Percentiles rank a stretch among this genome's conserved stretches.
Conservation (phyloP, 345 rosid species). For the Eucalyptus paniculata region DNA sequence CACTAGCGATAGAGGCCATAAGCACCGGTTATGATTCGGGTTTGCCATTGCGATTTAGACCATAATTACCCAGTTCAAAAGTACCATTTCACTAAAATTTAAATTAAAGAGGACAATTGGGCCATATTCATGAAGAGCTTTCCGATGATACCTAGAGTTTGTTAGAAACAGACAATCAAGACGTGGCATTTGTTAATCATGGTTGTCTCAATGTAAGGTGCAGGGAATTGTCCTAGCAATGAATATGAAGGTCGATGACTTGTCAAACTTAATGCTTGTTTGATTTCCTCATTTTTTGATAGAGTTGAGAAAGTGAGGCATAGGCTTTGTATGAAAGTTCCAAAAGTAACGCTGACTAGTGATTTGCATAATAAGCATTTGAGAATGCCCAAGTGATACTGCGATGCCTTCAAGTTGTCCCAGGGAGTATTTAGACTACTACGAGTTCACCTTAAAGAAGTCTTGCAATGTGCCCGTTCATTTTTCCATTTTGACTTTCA, state of each 20-base stretch:
- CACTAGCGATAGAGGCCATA: fast-evolving
- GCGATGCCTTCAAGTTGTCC: not conserved
- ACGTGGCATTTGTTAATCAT: not conserved
- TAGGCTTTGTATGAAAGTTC: constrained; percentile 86
- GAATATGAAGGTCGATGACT: not conserved
- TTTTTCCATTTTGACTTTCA: not conserved
- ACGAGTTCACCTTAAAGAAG: not conserved
- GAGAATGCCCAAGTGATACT: not conserved
- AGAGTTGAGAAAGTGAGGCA: constrained; percentile 72
- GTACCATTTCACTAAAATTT: no score
- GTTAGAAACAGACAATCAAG: not conserved
- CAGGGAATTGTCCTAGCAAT: not conserved
- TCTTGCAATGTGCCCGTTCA: not conserved
- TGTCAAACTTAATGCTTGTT: not conserved
- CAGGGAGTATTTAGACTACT: not conserved
- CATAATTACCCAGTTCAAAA: not conserved
- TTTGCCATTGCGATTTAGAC: not conserved
- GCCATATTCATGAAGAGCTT: not conserved
- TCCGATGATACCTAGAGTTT: not conserved
- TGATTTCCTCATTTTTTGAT: constrained; percentile 4
- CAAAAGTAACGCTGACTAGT: not conserved
- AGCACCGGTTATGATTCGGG: not conserved
- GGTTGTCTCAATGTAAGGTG: not conserved
- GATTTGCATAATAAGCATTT: not conserved
- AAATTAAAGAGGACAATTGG: fast-evolving